Evolutionary conservation across 345 rosid genomes (phyloP).

Genomic region (Linum trigynum): DNA sequence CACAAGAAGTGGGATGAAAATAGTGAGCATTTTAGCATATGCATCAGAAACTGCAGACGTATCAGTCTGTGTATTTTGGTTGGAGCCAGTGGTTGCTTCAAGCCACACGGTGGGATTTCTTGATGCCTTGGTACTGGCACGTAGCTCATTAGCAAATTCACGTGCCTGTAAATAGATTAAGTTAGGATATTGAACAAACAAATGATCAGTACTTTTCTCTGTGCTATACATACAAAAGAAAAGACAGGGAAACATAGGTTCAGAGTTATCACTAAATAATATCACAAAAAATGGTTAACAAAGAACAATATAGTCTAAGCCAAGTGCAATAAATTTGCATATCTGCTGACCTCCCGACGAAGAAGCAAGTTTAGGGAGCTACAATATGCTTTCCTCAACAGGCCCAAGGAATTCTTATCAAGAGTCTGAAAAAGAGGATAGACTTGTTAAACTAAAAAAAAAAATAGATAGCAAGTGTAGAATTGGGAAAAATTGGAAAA

Average conservation of each 20-base stretch:
- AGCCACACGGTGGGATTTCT: constrained; percentile 93
- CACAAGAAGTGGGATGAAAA: constrained; percentile 93
- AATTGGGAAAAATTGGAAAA: constrained; percentile 8
- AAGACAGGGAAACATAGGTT: not conserved
- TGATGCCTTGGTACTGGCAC: constrained; percentile 97
- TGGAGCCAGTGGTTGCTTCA: constrained; percentile 77
- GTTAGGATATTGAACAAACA: not conserved
- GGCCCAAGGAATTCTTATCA: constrained; percentile 79
- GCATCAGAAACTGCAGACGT: constrained; percentile 95
- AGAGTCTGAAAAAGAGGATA: constrained; percentile 50
- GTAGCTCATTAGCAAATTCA: constrained; percentile 98
- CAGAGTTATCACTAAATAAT: not conserved
- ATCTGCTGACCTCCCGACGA: constrained; percentile 81
- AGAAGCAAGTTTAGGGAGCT: constrained; percentile 94
- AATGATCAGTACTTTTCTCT: too few relatives aligned
- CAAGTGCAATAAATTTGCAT: constrained; percentile 5
- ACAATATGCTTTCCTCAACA: constrained; percentile 94
- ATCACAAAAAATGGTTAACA: not conserved
- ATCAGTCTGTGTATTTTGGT: constrained; percentile 60
- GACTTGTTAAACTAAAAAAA: constrained; percentile 12
- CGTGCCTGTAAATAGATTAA: constrained; percentile 65
- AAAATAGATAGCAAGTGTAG: not conserved
- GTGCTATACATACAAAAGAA: not conserved
- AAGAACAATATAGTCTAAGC: not conserved
- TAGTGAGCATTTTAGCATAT: constrained; percentile 93